Conservation (phyloP, 1,139 yeast genomes). For the Taphrina pruni region DNA sequence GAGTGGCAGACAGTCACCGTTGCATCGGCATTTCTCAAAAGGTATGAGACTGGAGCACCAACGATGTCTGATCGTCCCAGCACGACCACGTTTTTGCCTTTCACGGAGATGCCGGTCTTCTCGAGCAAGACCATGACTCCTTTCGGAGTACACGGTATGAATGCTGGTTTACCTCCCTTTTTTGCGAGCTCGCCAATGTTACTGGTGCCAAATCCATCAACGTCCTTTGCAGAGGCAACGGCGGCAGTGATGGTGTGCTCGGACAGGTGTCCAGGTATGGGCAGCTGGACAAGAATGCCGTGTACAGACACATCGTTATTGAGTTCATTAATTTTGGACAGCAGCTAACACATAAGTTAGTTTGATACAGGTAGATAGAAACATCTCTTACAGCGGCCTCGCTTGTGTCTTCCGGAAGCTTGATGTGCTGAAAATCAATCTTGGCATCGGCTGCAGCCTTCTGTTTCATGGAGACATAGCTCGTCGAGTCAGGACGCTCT, state of each 20-base stretch:
- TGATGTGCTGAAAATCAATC: slow-evolving; percentile 71
- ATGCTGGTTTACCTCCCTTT: slow-evolving; percentile 82
- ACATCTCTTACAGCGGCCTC: slow-evolving; percentile 50
- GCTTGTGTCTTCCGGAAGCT: slow-evolving; percentile 63
- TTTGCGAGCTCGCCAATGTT: slow-evolving; percentile 93
- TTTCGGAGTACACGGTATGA: slow-evolving; percentile 95
- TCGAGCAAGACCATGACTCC: slow-evolving; percentile 83
- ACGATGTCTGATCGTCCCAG: slow-evolving; percentile 96
- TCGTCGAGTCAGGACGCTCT: slow-evolving; percentile 82
- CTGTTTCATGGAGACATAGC: slow-evolving; percentile 94
- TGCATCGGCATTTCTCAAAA: slow-evolving; percentile 78
- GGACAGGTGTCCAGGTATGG: slow-evolving; percentile 80
- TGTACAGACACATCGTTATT: slow-evolving; percentile 75
- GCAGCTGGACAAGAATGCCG: slow-evolving; percentile 90
- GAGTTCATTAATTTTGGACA: slow-evolving; percentile 64
- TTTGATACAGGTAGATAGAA: neutral
- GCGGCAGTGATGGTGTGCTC: slow-evolving; percentile 79
- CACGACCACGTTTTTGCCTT: slow-evolving; percentile 89
- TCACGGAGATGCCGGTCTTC: slow-evolving; percentile 64
- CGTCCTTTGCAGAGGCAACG: slow-evolving; percentile 81
- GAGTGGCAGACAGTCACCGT: slow-evolving; percentile 89
- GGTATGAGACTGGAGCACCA: slow-evolving; percentile 87
- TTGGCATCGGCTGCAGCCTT: slow-evolving; percentile 74
- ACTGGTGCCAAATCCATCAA: slow-evolving; percentile 90
- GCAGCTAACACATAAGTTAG: slow-evolving; percentile 55